Evolutionary conservation across 2,329 filamentous ascomycete species (phyloP).

Genomic region (Neurospora sp.): DNA sequence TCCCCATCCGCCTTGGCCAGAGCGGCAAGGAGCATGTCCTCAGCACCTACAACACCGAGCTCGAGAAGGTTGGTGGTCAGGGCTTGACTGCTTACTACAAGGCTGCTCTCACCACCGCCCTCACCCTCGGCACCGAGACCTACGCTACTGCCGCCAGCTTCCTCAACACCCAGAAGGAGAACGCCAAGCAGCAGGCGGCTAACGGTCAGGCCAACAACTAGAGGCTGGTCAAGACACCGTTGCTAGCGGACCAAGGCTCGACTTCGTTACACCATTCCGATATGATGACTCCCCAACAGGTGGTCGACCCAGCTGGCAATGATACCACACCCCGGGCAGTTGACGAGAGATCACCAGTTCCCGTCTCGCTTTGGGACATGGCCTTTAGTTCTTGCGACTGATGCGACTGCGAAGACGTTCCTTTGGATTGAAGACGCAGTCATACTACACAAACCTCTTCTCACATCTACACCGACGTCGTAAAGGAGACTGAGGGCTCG

Average conservation of each 20-base stretch:
- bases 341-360: not conserved
- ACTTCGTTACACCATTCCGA: not conserved
- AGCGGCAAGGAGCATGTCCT: slow-evolving; percentile 55
- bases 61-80: slow-evolving; percentile 54
- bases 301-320: not conserved
- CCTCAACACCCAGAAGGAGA: slow-evolving; percentile 52
- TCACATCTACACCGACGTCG: not conserved
- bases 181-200: slow-evolving; percentile 44
- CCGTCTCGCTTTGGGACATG: not conserved
- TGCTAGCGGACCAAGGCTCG: not conserved
- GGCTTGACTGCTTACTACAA: slow-evolving; percentile 59
- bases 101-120: slow-evolving; percentile 57
- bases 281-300: not conserved
- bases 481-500: not conserved
- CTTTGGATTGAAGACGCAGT: not conserved
- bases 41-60: slow-evolving; percentile 46
- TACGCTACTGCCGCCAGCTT: slow-evolving; percentile 50
- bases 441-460: not conserved
- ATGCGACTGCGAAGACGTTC: not conserved
- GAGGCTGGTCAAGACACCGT: slow-evolving; percentile 1
- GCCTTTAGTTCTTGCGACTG: not conserved
- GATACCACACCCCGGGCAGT: not conserved
- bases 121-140: slow-evolving; percentile 58
- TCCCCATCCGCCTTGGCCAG: slow-evolving; percentile 52
- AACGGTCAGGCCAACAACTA: slow-evolving; percentile 41